phyloP scores from a whole-genome alignment of 352 stramenopile genomes.

The Globisporangium lucens region DNA sequence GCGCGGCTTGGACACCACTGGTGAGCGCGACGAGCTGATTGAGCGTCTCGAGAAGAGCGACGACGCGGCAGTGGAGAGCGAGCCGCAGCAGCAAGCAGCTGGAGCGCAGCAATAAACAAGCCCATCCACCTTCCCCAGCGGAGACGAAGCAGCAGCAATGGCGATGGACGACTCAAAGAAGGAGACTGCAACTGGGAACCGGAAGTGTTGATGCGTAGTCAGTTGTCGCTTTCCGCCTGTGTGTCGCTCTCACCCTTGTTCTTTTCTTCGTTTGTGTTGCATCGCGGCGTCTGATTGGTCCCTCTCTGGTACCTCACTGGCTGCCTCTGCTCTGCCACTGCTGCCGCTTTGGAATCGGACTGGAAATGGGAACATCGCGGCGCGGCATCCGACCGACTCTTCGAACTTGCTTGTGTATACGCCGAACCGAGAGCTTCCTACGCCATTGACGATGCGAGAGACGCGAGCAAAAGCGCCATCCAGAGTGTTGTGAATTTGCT shows the following conservation, averaged over 20 bases:
- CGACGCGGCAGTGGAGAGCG: background rate
- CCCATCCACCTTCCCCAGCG: background rate
- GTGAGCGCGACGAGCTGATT: constrained; percentile 19
- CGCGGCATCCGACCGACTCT: constrained; percentile 6
- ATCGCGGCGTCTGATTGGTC: background rate
- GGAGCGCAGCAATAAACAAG: constrained; percentile 2
- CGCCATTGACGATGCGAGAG: background rate
- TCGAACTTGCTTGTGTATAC: background rate
- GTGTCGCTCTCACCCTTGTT: constrained; percentile 21
- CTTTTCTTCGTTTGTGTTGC: constrained; percentile 12
- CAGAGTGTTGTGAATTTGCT: background rate
- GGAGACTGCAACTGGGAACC: background rate
- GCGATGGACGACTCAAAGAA: background rate
- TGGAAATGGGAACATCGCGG: background rate
- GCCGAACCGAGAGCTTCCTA: background rate
- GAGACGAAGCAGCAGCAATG: background rate
- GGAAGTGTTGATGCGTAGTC: constrained; percentile 16
- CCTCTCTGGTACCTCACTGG: background rate
- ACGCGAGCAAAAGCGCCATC: background rate
- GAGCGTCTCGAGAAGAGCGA: constrained; percentile 12
- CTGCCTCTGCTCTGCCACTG: background rate
- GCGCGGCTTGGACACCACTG: constrained; percentile 16
- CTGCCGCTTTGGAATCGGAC: background rate
- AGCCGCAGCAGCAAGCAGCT: background rate
- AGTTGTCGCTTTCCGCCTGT: constrained; percentile 7